A percentile compares a stretch with the other conserved stretches of the same genome.
phyloP scores from a whole-genome alignment of 805 yeast species.

The Saturnispora gosingensis region DNA sequence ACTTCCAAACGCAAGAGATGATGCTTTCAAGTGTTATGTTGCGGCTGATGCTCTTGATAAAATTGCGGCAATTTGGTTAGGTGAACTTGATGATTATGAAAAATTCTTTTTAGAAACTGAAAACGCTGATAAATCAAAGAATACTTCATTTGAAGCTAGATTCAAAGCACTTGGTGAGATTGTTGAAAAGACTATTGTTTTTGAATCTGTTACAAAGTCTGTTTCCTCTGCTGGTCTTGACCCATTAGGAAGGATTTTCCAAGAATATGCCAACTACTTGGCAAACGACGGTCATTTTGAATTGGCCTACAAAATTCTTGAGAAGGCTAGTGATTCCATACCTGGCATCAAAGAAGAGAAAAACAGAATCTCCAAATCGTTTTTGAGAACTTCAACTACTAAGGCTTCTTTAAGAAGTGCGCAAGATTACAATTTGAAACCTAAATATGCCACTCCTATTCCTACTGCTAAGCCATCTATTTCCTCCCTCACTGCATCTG shows the following conservation, averaged over 20 bases:
- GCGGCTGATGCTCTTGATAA: slow-evolving; percentile 77
- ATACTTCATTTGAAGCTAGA: slow-evolving; percentile 73
- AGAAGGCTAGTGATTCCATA: slow-evolving; percentile 62
- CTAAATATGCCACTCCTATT: not conserved
- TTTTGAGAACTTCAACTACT: slow-evolving; percentile 18
- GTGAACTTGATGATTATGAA: slow-evolving; percentile 47
- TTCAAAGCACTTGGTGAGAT: slow-evolving; percentile 71
- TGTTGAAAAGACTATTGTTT: slow-evolving; percentile 76
- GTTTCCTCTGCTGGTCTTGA: slow-evolving; percentile 36
- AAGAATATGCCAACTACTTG: slow-evolving; percentile 75
- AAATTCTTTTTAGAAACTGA: slow-evolving; percentile 32
- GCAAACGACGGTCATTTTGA: slow-evolving; percentile 80
- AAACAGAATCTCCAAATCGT: slow-evolving; percentile 69
- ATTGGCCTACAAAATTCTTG: slow-evolving; percentile 62
- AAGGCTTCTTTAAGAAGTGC: slow-evolving; percentile 8
- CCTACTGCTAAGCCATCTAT: slow-evolving; percentile 6
- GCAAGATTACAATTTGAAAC: not conserved
- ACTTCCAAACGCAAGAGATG: slow-evolving; percentile 41
- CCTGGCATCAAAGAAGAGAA: slow-evolving; percentile 65
- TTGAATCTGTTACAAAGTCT: slow-evolving; percentile 41
- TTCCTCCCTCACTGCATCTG: slow-evolving; percentile 4
- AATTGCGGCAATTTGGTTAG: slow-evolving; percentile 74
- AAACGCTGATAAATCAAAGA: slow-evolving; percentile 32
- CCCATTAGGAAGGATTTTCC: slow-evolving; percentile 48
- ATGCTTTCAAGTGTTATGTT: slow-evolving; percentile 69